A percentile compares a stretch with the other conserved stretches of the same genome.
Evolutionary conservation across 176 grass and related monocot genomes (phyloP).

Genomic region (Musa schizocarpa): DNA sequence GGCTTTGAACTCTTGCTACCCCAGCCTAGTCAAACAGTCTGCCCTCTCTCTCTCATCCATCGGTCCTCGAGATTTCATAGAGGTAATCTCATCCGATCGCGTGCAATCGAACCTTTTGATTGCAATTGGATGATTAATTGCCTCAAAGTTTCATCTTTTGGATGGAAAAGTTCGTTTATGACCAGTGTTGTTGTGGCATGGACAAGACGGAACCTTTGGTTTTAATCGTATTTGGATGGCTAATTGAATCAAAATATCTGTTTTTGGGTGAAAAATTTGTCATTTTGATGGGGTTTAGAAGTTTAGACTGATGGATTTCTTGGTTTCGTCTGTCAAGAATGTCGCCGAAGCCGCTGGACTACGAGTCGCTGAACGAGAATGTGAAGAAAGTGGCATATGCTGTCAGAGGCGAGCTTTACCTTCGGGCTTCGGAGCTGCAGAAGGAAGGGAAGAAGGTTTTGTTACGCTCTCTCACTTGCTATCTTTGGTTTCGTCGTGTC

Average conservation of each 20-base stretch:
- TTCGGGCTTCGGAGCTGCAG: constrained; percentile 93
- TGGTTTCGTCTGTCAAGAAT: constrained; percentile 20
- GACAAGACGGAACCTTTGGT: not conserved
- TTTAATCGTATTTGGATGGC: not conserved
- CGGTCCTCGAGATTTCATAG: not conserved
- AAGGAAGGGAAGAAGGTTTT: constrained; percentile 83
- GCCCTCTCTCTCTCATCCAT: not conserved
- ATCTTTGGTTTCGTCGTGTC: not conserved
- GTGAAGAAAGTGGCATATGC: constrained; percentile 88
- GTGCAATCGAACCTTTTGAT: not conserved
- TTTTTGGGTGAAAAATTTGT: not conserved
- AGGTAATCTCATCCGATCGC: not conserved
- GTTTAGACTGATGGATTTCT: not conserved
- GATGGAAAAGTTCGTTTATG: not conserved
- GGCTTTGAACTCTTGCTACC: not conserved
- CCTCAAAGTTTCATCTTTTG: not conserved
- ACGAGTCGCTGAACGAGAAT: constrained; percentile 93
- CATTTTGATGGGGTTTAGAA: not conserved
- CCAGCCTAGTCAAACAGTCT: not conserved
- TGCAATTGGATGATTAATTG: not conserved
- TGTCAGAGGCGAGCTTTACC: constrained; percentile 94
- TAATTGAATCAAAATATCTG: not conserved
- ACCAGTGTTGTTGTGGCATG: not conserved
- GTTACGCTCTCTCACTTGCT: not conserved
- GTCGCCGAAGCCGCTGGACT: constrained; percentile 70